phyloP scores from a whole-genome alignment of 1,139 yeast genomes.

The Kodamaea suecica region DNA sequence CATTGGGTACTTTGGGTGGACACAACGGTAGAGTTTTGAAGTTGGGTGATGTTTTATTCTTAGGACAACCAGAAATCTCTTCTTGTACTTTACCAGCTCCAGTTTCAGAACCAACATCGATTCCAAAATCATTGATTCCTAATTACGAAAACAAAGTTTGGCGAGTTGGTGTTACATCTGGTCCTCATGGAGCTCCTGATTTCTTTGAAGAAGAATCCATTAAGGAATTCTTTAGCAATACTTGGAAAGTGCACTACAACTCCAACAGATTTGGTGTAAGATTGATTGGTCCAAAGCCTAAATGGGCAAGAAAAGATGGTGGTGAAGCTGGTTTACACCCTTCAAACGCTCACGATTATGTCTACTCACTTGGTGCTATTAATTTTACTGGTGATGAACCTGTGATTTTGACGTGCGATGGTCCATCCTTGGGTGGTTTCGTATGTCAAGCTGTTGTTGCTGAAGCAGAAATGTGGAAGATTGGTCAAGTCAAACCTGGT shows the following conservation, averaged over 20 bases:
- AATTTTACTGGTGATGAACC: slow-evolving; percentile 99
- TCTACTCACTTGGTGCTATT: slow-evolving; percentile 92
- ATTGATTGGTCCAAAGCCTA: slow-evolving; percentile 91
- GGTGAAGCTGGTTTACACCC: slow-evolving; percentile 99
- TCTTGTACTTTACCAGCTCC: slow-evolving; percentile 74
- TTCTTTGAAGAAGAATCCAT: slow-evolving; percentile 79
- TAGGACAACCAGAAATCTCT: slow-evolving; percentile 71
- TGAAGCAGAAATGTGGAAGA: slow-evolving; percentile 97
- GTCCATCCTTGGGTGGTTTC: slow-evolving; percentile 96
- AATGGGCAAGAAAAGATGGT: slow-evolving; percentile 96
- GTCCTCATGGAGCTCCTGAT: slow-evolving; percentile 97
- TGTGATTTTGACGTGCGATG: slow-evolving; percentile 93
- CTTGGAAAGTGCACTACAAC: slow-evolving; percentile 95
- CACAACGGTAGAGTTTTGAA: slow-evolving; percentile 88
- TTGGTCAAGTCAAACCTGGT: slow-evolving; percentile 96
- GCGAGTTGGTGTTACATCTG: slow-evolving; percentile 91
- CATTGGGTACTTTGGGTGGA: slow-evolving; percentile 92
- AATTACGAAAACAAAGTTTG: slow-evolving; percentile 56
- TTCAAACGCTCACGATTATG: slow-evolving; percentile 95
- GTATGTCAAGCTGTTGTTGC: slow-evolving; percentile 95
- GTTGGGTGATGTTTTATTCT: slow-evolving; percentile 85
- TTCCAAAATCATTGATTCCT: slow-evolving; percentile 62
- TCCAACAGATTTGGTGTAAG: slow-evolving; percentile 96
- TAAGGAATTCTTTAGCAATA: slow-evolving; percentile 65
- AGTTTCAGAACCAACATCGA: slow-evolving; percentile 53